Percentiles rank a stretch among this genome's conserved stretches.
These are phyloP conservation scores for Glebionis coronaria DNA, from an alignment of 129 eudicot genomes.

Conservation along the genomic window DNA sequence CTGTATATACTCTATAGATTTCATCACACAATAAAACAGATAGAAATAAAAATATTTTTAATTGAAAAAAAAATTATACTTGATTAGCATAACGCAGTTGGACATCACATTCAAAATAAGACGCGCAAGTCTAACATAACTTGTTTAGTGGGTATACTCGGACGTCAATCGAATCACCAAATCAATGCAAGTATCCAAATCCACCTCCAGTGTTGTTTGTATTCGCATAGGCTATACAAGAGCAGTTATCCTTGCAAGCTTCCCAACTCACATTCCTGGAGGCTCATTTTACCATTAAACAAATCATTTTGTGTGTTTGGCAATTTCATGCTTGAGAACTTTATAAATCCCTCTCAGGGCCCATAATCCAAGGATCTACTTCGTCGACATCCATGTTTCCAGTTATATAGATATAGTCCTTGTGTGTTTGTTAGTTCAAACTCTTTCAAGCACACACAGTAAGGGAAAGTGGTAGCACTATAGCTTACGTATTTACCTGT, in stretches of 20 bases:
- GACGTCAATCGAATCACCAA: slow-evolving; percentile 21
- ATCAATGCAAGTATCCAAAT: slow-evolving; percentile 27
- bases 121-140: slow-evolving; percentile 16
- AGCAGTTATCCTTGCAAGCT: slow-evolving; percentile 24
- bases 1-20: too few species aligned
- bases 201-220: slow-evolving; percentile 23
- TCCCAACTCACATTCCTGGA: slow-evolving; percentile 26
- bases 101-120: neutral
- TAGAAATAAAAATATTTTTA: too few species aligned
- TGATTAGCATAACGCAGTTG: neutral
- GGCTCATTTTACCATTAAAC: slow-evolving; percentile 22
- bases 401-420: slow-evolving; percentile 17
- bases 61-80: too few species aligned
- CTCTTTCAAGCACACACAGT: slow-evolving; percentile 26
- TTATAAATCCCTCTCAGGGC: slow-evolving; percentile 4
- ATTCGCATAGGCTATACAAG: slow-evolving; percentile 28
- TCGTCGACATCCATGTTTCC: slow-evolving; percentile 30
- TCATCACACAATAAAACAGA: too few species aligned
- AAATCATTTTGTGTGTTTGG: slow-evolving; percentile 22
- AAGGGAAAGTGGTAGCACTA: slow-evolving; percentile 11
- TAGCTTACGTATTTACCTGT: slow-evolving; percentile 27
- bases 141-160: neutral
- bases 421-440: slow-evolving; percentile 17
- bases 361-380: slow-evolving; percentile 20
- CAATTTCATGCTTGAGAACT: slow-evolving; percentile 13